Conservation (phyloP, 2,329 filamentous ascomycete species). For the Dactylella cylindrospora region DNA sequence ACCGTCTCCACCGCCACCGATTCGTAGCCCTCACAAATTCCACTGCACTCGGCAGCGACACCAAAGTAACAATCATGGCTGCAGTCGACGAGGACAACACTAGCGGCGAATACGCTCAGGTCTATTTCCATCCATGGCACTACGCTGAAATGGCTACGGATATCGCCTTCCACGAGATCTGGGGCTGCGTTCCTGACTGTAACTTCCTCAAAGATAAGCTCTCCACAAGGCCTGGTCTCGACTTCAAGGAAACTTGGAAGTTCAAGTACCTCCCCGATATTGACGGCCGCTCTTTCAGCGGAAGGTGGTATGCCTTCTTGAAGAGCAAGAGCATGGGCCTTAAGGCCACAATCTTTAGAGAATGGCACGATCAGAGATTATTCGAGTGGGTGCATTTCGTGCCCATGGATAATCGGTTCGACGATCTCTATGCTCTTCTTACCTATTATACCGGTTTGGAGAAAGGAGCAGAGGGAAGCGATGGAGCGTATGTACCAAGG, state of each 20-base stretch:
- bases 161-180: constrained; percentile 54
- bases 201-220: constrained; percentile 56
- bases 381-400: constrained; percentile 79
- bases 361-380: constrained; percentile 77
- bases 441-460: constrained; percentile 46
- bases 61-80: constrained; percentile 52
- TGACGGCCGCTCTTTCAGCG: constrained; percentile 72
- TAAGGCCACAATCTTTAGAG: constrained; percentile 74
- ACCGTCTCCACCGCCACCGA: constrained; percentile 71
- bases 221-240: constrained; percentile 48
- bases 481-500: constrained; percentile 50
- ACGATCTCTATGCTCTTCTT: constrained; percentile 63
- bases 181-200: constrained; percentile 58
- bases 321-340: constrained; percentile 69
- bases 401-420: constrained; percentile 73
- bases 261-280: constrained; percentile 74
- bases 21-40: constrained; percentile 73
- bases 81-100: constrained; percentile 50
- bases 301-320: constrained; percentile 69
- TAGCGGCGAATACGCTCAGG: constrained; percentile 46
- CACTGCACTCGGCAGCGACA: constrained; percentile 60
- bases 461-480: constrained; percentile 4
- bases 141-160: constrained; percentile 51
- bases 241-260: constrained; percentile 54
- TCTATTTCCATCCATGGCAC: constrained; percentile 52